Evolutionary conservation across 331 rosid genomes (phyloP), one percentile per base, ranked within the genome.

Genomic region (Malus hybrid): DNA sequence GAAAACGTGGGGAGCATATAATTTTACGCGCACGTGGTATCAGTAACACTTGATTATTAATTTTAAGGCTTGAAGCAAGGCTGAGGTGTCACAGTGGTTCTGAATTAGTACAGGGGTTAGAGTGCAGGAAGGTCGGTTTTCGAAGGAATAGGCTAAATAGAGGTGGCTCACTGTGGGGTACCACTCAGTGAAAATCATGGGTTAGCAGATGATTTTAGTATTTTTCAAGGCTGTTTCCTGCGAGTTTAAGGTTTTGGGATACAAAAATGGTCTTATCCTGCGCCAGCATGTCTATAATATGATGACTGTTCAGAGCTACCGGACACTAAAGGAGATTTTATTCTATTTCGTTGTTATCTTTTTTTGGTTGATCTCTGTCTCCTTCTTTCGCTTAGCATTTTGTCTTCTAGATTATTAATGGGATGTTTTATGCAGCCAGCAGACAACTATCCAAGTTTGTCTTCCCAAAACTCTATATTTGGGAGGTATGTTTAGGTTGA

Each of bases 371-470:
- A 20, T 11, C 7, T 18, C 20, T 13, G 5, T 75, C 65, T 74
- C 63, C 14, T 3, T 32, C 52, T 33, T 12, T 70, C 24, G 27
- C 22, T 59, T 7, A 0, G 12, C n/a, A 2, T 10, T 73, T 48
- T 74, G 2, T 59, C 5, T 32, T 44, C 15, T 20, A 8, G 52
- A 81, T 20, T 64, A 52, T 74, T 2, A 54, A 52, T 69, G 62
- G 28, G 13, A 77, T 71, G 78, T 82, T 61, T 70, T 42, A 14
- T 78, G 71, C 87, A 93, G 98, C 98, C 97, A 67, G 90, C 79
- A 6, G 81, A 73, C 74, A 91, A 91, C 80, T 91, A 85, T 77
- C 98, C 98, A 18, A 31, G 73, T 31, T 32, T 91, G 70, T 91
- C 90, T 87, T 84, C 96, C 69, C 46, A 79, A 77, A 79, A 77